These are phyloP conservation scores for Dioscorea cayenensis DNA, from an alignment of 116 monocot species.

Conservation along the genomic window DNA sequence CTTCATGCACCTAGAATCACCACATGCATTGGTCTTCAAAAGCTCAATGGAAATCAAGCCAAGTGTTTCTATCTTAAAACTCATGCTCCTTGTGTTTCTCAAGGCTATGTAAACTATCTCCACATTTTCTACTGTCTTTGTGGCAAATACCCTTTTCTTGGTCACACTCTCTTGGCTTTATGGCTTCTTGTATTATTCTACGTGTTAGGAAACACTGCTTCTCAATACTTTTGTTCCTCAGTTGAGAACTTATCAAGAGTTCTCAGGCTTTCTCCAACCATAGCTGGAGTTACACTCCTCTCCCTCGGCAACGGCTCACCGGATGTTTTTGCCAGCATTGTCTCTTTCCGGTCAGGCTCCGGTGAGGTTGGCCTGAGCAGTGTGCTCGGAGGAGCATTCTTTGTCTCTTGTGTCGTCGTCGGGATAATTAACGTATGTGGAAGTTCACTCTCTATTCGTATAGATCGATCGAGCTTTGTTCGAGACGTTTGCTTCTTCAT, in stretches of 20 bases:
- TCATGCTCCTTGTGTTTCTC: slow-evolving; percentile 11
- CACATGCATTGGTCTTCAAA: not conserved
- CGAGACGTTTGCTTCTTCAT: slow-evolving; percentile 37
- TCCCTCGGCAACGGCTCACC: slow-evolving; percentile 58
- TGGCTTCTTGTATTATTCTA: slow-evolving; percentile 52
- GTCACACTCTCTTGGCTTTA: slow-evolving; percentile 15
- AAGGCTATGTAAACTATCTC: slow-evolving; percentile 50
- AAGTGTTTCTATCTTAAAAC: slow-evolving; percentile 2
- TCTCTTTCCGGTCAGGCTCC: slow-evolving; percentile 30
- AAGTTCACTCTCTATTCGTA: not conserved
- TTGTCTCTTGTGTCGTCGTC: slow-evolving; percentile 41
- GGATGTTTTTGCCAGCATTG: slow-evolving; percentile 53
- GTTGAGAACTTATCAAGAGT: slow-evolving; percentile 41
- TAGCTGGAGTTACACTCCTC: slow-evolving; percentile 53
- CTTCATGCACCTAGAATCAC: not conserved
- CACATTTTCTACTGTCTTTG: slow-evolving; percentile 39
- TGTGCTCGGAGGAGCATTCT: slow-evolving; percentile 44
- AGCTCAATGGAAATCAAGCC: not conserved
- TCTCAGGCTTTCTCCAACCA: slow-evolving; percentile 37
- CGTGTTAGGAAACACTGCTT: slow-evolving; percentile 41
- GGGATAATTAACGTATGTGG: slow-evolving; percentile 28
- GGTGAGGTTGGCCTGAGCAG: slow-evolving; percentile 27
- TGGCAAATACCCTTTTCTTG: slow-evolving; percentile 18
- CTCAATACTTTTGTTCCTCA: slow-evolving; percentile 44
- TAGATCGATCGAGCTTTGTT: slow-evolving; percentile 31